Conservation (phyloP, 179 eudicot species). For the Silene noctiflora region DNA sequence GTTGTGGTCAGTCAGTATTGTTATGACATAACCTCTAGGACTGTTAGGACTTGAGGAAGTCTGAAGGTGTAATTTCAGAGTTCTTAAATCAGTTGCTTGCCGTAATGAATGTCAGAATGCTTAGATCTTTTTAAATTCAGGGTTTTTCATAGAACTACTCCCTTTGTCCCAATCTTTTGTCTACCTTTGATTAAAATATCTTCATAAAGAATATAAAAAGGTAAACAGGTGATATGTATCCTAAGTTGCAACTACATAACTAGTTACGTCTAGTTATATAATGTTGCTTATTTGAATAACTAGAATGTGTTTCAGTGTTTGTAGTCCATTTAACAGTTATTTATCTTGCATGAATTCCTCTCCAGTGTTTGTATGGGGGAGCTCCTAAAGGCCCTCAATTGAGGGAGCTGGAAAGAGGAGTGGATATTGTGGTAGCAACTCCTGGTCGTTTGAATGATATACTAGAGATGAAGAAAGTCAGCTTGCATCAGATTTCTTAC, state of each 20-base stretch:
- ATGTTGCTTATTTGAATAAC: background rate
- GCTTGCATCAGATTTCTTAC: constrained; percentile 80
- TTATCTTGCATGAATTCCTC: constrained; percentile 15
- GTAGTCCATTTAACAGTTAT: constrained; percentile 3
- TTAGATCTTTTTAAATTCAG: background rate
- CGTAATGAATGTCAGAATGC: background rate
- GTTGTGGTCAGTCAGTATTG: background rate
- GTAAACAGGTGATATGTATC: too few relatives aligned
- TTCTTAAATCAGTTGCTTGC: constrained; percentile 5
- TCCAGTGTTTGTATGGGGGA: constrained; percentile 95
- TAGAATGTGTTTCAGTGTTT: background rate
- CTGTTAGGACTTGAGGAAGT: background rate
- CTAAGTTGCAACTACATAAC: background rate
- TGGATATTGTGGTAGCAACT: constrained; percentile 91
- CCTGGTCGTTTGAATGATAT: constrained; percentile 99
- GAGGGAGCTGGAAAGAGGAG: constrained; percentile 68
- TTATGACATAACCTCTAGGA: background rate
- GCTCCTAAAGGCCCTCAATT: constrained; percentile 97
- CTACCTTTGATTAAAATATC: too few relatives aligned
- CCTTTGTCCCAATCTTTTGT: too few relatives aligned
- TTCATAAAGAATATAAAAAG: too few relatives aligned
- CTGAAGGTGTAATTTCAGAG: background rate
- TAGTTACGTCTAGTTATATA: background rate
- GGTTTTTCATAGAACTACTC: too few relatives aligned
- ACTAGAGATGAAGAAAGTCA: constrained; percentile 69